Evolutionary conservation across 2,329 filamentous ascomycete species (phyloP).

Genomic region (Fonsecaea monophora): DNA sequence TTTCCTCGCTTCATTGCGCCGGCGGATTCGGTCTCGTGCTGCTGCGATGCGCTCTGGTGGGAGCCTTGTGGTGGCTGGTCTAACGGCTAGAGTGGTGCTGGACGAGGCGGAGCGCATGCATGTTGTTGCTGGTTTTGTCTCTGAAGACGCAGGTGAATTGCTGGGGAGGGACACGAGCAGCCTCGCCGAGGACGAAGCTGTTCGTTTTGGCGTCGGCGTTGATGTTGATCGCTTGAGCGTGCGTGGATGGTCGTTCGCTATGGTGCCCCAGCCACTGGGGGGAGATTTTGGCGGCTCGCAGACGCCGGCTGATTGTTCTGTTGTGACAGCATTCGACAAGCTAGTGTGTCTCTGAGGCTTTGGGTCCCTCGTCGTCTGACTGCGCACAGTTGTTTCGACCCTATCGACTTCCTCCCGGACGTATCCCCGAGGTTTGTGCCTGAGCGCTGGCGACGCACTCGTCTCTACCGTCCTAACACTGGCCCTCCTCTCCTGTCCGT

Average conservation of each 20-base stretch:
- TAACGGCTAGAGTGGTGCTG: background rate
- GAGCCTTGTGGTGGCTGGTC: conserved; percentile 16
- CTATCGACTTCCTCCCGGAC: conserved; percentile 26
- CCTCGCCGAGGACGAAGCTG: background rate
- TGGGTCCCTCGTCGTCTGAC: background rate
- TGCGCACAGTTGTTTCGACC: conserved; percentile 22
- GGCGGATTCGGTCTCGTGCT: conserved; percentile 33
- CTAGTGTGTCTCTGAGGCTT: background rate
- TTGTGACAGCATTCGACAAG: background rate
- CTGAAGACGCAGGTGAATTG: background rate
- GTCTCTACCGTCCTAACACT: background rate
- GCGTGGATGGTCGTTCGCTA: background rate
- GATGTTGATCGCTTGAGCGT: conserved; percentile 1
- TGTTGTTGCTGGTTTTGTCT: background rate
- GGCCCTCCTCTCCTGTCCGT: background rate
- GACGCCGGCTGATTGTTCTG: background rate
- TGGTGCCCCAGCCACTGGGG: background rate
- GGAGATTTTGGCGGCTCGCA: background rate
- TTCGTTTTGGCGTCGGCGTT: background rate
- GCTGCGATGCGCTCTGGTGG: conserved; percentile 30
- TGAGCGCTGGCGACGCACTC: background rate
- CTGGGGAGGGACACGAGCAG: background rate
- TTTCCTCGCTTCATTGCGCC: conserved; percentile 28
- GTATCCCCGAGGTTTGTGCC: conserved; percentile 19
- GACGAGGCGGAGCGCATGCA: conserved; percentile 4